Percentiles rank a stretch among this genome's conserved stretches.
phyloP scores from a whole-genome alignment of 139 green algal genomes.

The Nannochloris sp. region DNA sequence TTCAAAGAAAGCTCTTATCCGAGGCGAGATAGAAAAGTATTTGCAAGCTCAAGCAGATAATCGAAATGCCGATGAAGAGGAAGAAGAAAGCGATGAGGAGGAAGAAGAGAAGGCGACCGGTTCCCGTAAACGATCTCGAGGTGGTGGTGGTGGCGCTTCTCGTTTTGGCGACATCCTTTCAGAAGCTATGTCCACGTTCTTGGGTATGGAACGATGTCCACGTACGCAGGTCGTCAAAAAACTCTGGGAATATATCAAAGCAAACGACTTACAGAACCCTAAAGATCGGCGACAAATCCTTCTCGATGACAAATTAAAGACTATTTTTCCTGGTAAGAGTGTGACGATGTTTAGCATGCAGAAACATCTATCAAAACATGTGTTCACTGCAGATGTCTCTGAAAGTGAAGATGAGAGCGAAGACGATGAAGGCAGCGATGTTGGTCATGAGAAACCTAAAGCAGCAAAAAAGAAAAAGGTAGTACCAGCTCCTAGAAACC shows the following conservation, averaged over 20 bases:
- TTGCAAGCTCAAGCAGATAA: neutral
- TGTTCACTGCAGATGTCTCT: conserved; percentile 14
- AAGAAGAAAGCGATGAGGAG: conserved; percentile 19
- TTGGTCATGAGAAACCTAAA: neutral
- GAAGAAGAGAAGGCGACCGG: conserved; percentile 7
- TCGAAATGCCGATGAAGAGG: conserved; percentile 2
- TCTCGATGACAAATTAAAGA: conserved; percentile 55
- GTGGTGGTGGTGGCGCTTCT: neutral
- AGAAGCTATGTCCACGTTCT: conserved; percentile 39
- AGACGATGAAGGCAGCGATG: conserved; percentile 14
- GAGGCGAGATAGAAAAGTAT: neutral
- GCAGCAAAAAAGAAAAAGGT: conserved; percentile 13
- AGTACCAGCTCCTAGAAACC: neutral
- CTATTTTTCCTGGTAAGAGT: conserved; percentile 46
- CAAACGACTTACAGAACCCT: conserved; percentile 68
- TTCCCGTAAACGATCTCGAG: neutral
- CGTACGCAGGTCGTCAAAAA: conserved; percentile 59
- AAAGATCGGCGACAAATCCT: conserved; percentile 39
- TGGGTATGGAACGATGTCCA: conserved; percentile 46
- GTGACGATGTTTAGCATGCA: conserved; percentile 77
- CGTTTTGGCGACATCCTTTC: conserved; percentile 31
- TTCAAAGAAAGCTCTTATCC: conserved; percentile 44
- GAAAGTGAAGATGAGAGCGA: neutral
- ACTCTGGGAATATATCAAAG: conserved; percentile 81
- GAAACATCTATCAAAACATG: conserved; percentile 62